Percentiles rank a stretch among this genome's conserved stretches.
Conservation (phyloP, 2,329 filamentous ascomycete genomes). For the Tolypocladium tropicale region DNA sequence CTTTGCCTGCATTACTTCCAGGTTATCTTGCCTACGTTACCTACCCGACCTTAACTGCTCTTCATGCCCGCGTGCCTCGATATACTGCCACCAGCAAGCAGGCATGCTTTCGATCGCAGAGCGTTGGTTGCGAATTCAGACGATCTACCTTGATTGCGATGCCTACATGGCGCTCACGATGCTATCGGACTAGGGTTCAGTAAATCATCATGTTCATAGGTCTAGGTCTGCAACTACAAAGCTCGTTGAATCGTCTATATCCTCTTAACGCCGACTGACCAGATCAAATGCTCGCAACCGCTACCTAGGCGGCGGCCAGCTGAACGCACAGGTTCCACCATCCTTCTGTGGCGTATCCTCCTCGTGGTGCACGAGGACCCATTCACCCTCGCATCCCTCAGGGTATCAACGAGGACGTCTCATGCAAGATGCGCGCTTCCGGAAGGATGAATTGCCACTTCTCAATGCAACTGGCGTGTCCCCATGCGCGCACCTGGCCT, state of each 20-base stretch:
- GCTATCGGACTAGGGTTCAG: no score
- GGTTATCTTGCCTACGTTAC: no score
- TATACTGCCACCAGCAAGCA: no score
- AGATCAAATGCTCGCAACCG: conserved; percentile 19
- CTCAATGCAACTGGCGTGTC: conserved; percentile 4
- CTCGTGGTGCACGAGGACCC: not conserved
- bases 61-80: no score
- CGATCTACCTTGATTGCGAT: no score
- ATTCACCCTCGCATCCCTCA: not conserved
- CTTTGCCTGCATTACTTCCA: no score
- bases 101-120: no score
- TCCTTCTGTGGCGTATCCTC: not conserved
- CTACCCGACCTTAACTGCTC: no score
- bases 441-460: conserved; percentile 4
- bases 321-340: conserved; percentile 1
- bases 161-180: not conserved
- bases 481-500: conserved; percentile 8
- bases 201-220: conserved; percentile 17
- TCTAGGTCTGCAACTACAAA: conserved; percentile 16
- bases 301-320: conserved; percentile 6
- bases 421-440: conserved; percentile 5
- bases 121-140: no score
- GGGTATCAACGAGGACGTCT: conserved; percentile 10
- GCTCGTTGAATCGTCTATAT: conserved; percentile 29
- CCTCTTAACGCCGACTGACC: conserved; percentile 26